Evolutionary conservation across 352 stramenopile species (phyloP).

Genomic region (Globisporangium sylvaticum): DNA sequence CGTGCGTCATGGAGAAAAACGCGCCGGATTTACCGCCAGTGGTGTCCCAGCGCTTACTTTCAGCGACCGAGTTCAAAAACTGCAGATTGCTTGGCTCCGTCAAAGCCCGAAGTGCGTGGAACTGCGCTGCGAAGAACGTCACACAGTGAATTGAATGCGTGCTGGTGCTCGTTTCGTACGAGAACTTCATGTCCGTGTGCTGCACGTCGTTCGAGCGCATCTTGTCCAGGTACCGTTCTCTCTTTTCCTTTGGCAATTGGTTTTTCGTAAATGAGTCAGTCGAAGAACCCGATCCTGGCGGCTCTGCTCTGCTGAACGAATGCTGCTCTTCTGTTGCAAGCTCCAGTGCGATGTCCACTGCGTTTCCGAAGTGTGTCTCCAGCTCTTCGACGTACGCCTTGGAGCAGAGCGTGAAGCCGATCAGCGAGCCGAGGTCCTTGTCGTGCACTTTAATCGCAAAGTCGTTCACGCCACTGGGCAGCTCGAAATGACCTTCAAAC

Average conservation of each 20-base stretch:
- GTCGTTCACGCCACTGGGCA: slow-evolving; percentile 65
- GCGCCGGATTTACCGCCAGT: slow-evolving; percentile 82
- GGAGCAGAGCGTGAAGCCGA: slow-evolving; percentile 77
- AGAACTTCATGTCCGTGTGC: slow-evolving; percentile 80
- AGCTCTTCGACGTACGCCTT: slow-evolving; percentile 67
- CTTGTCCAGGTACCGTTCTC: slow-evolving; percentile 61
- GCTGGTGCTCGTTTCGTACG: slow-evolving; percentile 39
- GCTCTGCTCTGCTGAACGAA: slow-evolving; percentile 7
- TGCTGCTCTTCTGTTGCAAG: slow-evolving; percentile 18
- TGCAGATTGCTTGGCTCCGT: slow-evolving; percentile 61
- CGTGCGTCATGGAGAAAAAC: slow-evolving; percentile 83
- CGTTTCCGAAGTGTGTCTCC: slow-evolving; percentile 52
- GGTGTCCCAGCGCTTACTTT: slow-evolving; percentile 73
- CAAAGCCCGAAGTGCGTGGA: slow-evolving; percentile 72
- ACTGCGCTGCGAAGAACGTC: slow-evolving; percentile 80
- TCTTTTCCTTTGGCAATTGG: slow-evolving; percentile 31
- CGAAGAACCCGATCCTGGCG: neutral
- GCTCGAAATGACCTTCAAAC: slow-evolving; percentile 66
- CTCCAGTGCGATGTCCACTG: slow-evolving; percentile 49
- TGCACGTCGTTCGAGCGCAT: slow-evolving; percentile 63
- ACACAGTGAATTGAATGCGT: slow-evolving; percentile 69
- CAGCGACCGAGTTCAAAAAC: slow-evolving; percentile 79
- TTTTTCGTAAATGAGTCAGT: slow-evolving; percentile 13
- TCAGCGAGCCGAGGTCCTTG: slow-evolving; percentile 77
- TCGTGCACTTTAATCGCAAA: slow-evolving; percentile 81